Evolutionary conservation across 208 protist genomes (phyloP), one percentile per base, ranked within the genome.

Genomic region (Acanthamoeba divionensis): DNA sequence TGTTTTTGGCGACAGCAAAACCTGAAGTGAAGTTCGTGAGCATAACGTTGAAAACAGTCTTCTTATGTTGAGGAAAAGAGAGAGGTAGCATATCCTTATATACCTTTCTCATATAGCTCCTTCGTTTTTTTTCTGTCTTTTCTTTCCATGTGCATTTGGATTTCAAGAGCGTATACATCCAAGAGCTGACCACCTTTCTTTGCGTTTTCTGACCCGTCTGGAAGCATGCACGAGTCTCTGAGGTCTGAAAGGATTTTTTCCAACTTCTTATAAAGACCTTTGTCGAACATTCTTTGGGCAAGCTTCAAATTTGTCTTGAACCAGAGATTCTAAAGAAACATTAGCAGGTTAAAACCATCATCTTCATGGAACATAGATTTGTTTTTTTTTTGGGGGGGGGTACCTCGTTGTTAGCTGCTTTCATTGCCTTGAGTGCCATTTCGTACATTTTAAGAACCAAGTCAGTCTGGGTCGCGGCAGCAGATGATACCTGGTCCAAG

Each of bases 251-350:
- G 90, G 77, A 96, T 96, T 26, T 93, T 83, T 41, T 60, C 47
- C n/a, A 96, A 88, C 47, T 67, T 33, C 18, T n/a, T 63, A 83
- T 94, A 96, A 54, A 96, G 92, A 2, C 65, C 66, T 31, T 88
- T 83, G 69, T 95, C 93, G 50, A 96, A 95, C 55, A 89, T 93
- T 24, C 95, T 77, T 87, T 96, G 96, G 52, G 94, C 96, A 29
- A 97, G 87, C 69, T 97, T 97, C 10, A 98, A 79, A 57, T 97
- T 98, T 2, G 96, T 97, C 77, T 97, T 97, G 91, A 98, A 97
- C 95, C 97, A 97, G 13, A 97, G 90, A 75, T 93, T 94, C 73
- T 96, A 48, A 67, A 67, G 48, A 12, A 26, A 9, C 36, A 66
- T 44, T 38, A n/a, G 24, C 9, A 45, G n/a, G 2, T 73, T n/a